Conservation (phyloP, 2,329 filamentous ascomycete species). For the Xylariaceae sp. region DNA sequence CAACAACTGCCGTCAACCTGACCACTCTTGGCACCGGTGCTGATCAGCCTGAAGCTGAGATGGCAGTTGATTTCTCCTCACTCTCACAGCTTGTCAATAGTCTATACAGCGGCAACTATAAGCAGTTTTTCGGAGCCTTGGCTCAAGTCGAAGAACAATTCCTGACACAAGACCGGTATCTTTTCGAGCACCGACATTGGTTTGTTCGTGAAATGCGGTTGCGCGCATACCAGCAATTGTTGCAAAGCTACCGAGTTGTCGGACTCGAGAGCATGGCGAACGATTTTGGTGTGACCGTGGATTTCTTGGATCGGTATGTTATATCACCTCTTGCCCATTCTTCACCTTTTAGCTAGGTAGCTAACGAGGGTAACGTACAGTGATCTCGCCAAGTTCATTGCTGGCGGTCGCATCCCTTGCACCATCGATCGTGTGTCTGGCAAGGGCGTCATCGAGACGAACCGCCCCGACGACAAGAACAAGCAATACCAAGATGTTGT, state of each 20-base stretch:
- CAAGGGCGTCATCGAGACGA: conserved; percentile 96
- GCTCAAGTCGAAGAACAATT: conserved; percentile 91
- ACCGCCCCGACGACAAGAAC: conserved; percentile 97
- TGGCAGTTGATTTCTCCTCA: conserved; percentile 81
- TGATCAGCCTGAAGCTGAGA: conserved; percentile 73
- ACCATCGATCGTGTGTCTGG: conserved; percentile 96
- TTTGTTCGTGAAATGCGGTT: conserved; percentile 98
- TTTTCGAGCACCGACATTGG: conserved; percentile 94
- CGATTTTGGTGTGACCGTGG: conserved; percentile 94
- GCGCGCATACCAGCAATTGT: conserved; percentile 90
- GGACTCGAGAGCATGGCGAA: conserved; percentile 96
- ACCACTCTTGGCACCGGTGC: conserved; percentile 70
- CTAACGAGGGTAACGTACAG: conserved; percentile 36
- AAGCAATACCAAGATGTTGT: conserved; percentile 99
- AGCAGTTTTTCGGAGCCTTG: conserved; percentile 85
- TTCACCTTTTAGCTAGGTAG: not conserved
- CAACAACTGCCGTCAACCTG: conserved; percentile 76
- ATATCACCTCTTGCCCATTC: not conserved
- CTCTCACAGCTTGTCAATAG: conserved; percentile 85
- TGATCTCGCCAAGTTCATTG: conserved; percentile 95
- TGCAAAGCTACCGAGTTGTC: conserved; percentile 96
- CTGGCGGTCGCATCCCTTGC: conserved; percentile 87
- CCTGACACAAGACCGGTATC: conserved; percentile 87
- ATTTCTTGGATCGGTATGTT: conserved; percentile 89
- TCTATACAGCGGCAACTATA: conserved; percentile 91